These are phyloP conservation scores for Furcasterigmium furcatum DNA, from an alignment of 2,329 filamentous ascomycete genomes.

Conservation along the genomic window DNA sequence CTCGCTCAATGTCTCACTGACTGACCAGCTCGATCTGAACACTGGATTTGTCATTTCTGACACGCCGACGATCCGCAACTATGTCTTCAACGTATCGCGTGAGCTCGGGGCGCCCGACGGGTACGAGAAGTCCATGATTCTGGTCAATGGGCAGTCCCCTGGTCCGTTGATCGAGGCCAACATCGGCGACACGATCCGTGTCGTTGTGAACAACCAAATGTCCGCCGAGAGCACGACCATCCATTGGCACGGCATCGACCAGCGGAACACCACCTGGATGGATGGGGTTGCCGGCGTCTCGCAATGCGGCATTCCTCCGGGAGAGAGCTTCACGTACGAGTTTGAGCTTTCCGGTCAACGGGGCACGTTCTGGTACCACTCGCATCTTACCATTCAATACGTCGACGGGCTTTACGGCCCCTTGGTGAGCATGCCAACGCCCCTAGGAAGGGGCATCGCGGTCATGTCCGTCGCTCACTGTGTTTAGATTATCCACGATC, in stretches of 20 bases:
- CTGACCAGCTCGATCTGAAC: neutral
- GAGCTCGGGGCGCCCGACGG: slow-evolving; percentile 53
- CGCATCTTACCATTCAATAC: slow-evolving; percentile 30
- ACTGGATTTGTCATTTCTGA: neutral
- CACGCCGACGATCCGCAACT: slow-evolving; percentile 42
- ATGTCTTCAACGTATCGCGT: slow-evolving; percentile 50
- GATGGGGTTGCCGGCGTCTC: slow-evolving; percentile 61
- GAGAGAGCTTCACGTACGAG: slow-evolving; percentile 48
- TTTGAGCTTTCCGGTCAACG: slow-evolving; percentile 57
- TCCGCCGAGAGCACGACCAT: slow-evolving; percentile 44
- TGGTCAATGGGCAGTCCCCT: slow-evolving; percentile 64
- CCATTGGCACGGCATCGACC: slow-evolving; percentile 68
- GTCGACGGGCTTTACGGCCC: slow-evolving; percentile 13
- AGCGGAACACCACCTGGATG: slow-evolving; percentile 61
- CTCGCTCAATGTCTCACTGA: neutral
- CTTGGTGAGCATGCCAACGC: too few species aligned
- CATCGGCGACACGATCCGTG: slow-evolving; percentile 36
- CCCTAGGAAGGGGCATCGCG: too few species aligned
- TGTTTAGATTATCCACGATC: slow-evolving; percentile 34
- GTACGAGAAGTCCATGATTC: slow-evolving; percentile 47
- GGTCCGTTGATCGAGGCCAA: slow-evolving; percentile 59
- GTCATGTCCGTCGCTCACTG: too few species aligned
- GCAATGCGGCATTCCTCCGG: slow-evolving; percentile 58
- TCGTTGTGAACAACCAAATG: slow-evolving; percentile 36
- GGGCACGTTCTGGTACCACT: slow-evolving; percentile 64